A percentile compares a stretch with the other conserved stretches of the same genome.
These are phyloP conservation scores for Annulohypoxylon stygium DNA, from an alignment of 495 filamentous ascomycete species.

Conservation along the genomic window DNA sequence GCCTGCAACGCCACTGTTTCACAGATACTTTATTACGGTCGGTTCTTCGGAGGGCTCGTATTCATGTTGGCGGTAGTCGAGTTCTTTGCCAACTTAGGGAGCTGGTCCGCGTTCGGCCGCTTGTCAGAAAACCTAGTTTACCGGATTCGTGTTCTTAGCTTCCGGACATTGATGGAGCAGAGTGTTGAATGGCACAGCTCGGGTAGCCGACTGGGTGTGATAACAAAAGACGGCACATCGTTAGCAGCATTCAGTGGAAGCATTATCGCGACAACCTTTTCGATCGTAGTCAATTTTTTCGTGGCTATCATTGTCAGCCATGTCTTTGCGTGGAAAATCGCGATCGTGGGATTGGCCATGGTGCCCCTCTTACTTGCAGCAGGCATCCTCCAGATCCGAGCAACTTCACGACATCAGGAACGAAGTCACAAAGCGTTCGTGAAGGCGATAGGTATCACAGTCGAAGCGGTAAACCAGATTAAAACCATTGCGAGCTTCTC, in stretches of 20 bases:
- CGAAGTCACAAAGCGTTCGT: conserved; percentile 69
- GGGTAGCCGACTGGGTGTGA: conserved; percentile 61
- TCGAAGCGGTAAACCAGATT: conserved; percentile 70
- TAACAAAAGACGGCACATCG: conserved; percentile 64
- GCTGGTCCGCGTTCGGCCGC: conserved; percentile 64
- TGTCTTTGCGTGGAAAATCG: conserved; percentile 72
- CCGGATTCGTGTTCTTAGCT: conserved; percentile 62
- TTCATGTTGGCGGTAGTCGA: conserved; percentile 67
- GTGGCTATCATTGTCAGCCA: conserved; percentile 68
- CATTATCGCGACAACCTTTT: conserved; percentile 57
- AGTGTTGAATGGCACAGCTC: conserved; percentile 68
- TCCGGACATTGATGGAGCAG: conserved; percentile 66
- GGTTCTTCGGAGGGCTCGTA: conserved; percentile 68
- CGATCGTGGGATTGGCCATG: conserved; percentile 65
- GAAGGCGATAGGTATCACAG: conserved; percentile 66
- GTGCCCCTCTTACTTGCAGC: conserved; percentile 65
- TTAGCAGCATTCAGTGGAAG: conserved; percentile 60
- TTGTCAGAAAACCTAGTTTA: conserved; percentile 67
- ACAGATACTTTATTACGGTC: conserved; percentile 46
- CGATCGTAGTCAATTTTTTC: conserved; percentile 57
- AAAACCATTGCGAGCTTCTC: conserved; percentile 69
- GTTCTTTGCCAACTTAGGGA: conserved; percentile 66
- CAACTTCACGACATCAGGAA: conserved; percentile 67
- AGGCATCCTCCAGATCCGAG: conserved; percentile 65
- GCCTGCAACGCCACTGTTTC: conserved; percentile 17